These are phyloP conservation scores for Sporothrix sp. DNA, from an alignment of 2,329 filamentous ascomycete species.

Conservation along the genomic window DNA sequence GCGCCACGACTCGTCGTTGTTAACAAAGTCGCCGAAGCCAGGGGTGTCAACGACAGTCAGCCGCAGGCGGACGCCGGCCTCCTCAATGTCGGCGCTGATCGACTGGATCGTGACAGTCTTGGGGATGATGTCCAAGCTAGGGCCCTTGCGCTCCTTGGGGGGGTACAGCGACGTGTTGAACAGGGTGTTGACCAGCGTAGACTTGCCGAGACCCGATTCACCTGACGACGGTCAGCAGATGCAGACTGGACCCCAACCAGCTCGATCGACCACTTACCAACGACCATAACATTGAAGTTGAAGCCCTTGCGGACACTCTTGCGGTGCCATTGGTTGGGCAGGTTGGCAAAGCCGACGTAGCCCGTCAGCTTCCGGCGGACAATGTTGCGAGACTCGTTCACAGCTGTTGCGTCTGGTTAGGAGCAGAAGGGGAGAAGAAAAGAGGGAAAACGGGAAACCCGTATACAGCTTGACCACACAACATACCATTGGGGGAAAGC, in stretches of 20 bases:
- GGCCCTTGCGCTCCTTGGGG: conserved; percentile 95
- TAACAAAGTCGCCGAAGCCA: conserved; percentile 97
- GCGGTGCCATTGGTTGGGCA: conserved; percentile 99
- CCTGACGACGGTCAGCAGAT: conserved; percentile 48
- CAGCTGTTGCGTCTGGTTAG: too few relatives aligned
- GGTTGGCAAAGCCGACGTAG: conserved; percentile 96
- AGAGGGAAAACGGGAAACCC: not conserved
- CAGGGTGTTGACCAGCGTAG: conserved; percentile 95
- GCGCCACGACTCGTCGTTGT: conserved; percentile 99
- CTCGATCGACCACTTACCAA: conserved; percentile 60
- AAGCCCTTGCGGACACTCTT: conserved; percentile 99
- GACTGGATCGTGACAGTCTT: conserved; percentile 95
- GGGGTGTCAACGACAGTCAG: conserved; percentile 96
- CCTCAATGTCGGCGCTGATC: conserved; percentile 93
- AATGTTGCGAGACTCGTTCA: conserved; percentile 79
- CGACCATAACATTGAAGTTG: conserved; percentile 99
- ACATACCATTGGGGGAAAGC: conserved; percentile 23
- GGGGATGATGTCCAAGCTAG: conserved; percentile 94
- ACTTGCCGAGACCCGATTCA: conserved; percentile 98
- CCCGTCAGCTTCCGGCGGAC: conserved; percentile 96
- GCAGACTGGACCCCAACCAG: not conserved
- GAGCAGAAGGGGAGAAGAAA: not conserved
- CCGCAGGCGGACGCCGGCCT: conserved; percentile 92
- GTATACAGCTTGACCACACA: too few relatives aligned
- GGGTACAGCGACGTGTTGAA: conserved; percentile 99